Conservation (phyloP, 768 basidiomycete species). For the Collybia nuda region DNA sequence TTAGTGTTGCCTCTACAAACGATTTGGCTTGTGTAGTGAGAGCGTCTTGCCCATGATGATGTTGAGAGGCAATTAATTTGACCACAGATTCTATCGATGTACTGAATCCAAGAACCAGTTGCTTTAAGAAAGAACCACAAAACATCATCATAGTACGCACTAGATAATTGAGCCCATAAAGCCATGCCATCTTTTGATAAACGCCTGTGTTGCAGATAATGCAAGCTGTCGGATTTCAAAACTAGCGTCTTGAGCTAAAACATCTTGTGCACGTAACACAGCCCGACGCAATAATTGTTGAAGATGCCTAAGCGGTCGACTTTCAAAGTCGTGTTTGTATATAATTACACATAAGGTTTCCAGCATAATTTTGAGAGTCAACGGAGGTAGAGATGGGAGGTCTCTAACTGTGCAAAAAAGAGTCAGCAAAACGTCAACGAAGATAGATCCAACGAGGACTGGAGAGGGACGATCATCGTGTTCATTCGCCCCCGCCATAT, state of each 20-base stretch:
- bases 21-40: constrained; percentile 55
- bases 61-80: constrained; percentile 45
- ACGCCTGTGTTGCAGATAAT: constrained; percentile 59
- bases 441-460: constrained; percentile 59
- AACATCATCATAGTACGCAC: constrained; percentile 30
- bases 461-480: constrained; percentile 41
- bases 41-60: constrained; percentile 53
- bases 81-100: constrained; percentile 52
- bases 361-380: constrained; percentile 58
- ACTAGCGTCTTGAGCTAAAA: constrained; percentile 53
- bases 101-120: constrained; percentile 26
- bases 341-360: constrained; percentile 65
- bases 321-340: constrained; percentile 75
- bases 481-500: constrained; percentile 34
- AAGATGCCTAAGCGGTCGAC: constrained; percentile 49
- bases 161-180: constrained; percentile 53
- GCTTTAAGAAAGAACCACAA: background rate
- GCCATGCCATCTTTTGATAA: constrained; percentile 58
- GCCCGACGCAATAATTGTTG: constrained; percentile 53
- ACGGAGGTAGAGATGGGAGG: constrained; percentile 47
- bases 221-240: constrained; percentile 70
- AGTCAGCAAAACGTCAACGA: constrained; percentile 59
- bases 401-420: constrained; percentile 48
- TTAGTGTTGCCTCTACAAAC: constrained; percentile 54
- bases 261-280: constrained; percentile 47